phyloP scores from a whole-genome alignment of 2,329 filamentous ascomycete genomes.

The Alternaria viburni region DNA sequence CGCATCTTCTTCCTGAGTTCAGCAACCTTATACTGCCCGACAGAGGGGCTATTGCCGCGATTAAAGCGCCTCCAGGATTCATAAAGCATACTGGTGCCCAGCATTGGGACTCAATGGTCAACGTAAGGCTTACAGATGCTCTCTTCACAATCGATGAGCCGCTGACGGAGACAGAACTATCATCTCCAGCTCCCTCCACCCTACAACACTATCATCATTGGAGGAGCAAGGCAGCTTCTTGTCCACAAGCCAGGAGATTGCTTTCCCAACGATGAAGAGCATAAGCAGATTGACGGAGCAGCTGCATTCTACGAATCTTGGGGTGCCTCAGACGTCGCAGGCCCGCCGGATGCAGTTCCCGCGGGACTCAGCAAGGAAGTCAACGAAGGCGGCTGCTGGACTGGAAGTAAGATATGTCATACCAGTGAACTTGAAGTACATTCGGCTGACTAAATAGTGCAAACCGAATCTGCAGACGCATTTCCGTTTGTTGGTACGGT shows the following conservation, averaged over 20 bases:
- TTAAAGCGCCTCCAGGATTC: constrained; percentile 13
- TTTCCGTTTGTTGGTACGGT: constrained; percentile 16
- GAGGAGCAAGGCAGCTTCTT: constrained; percentile 12
- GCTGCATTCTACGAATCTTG: constrained; percentile 13
- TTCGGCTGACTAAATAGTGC: background rate
- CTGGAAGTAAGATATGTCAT: constrained; percentile 6
- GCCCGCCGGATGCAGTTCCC: background rate
- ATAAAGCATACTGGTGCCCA: constrained; percentile 18
- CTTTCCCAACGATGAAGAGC: constrained; percentile 8
- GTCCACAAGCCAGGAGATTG: constrained; percentile 8
- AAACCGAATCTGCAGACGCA: constrained; percentile 7
- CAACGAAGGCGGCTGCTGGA: constrained; percentile 15
- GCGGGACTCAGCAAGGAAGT: constrained; percentile 7
- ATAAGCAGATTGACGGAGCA: constrained; percentile 8
- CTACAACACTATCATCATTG: constrained; percentile 18
- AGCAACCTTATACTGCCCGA: constrained; percentile 9
- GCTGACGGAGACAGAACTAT: constrained; percentile 10
- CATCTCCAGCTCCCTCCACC: constrained; percentile 15
- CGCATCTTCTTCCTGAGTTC: constrained; percentile 17
- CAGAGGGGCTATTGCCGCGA: constrained; percentile 1
- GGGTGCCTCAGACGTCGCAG: constrained; percentile 8
- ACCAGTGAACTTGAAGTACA: background rate
- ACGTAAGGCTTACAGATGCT: background rate
- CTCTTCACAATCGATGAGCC: background rate
- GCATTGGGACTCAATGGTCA: constrained; percentile 14